Evolutionary conservation across 2,329 filamentous ascomycete species (phyloP), one percentile per base, ranked within the genome.

Genomic region (Colletotrichum liaoningense): DNA sequence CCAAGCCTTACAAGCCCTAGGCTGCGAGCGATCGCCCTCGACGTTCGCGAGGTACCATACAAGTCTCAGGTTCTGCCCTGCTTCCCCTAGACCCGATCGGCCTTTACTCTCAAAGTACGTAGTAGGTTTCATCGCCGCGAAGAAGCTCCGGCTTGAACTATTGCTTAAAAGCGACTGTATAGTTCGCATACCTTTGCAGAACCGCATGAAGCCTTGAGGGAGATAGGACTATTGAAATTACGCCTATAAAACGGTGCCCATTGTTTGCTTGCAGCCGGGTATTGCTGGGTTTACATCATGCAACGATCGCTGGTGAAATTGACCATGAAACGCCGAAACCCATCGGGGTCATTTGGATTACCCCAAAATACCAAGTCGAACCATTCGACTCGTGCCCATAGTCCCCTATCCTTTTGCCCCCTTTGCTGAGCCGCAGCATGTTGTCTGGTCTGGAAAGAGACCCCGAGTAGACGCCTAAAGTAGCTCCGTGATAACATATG

Each of bases 241-340:
- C 42, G 42, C 42, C 42, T 49, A 49, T 22, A 49, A 9, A 49
- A 49, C 42, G 42, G 19, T 49, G 42, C 42, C n/a, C 19, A 54
- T 14, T 59, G 52, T 59, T n/a, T 12, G 42, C 26, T 42, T 2
- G 59, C 28, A 28, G 59, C 66, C 46, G 64, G 70, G 70, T 73
- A 65, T 69, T 70, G 54, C 22, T 35, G 14, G 58, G 64, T 14
- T 14, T 38, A 49, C 19, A 22, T 38, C 57, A 56, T 60, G 59
- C 55, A 30, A 4, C 42, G 42, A 49, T 49, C 42, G 42, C 42
- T 49, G 42, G 6, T 19, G 16, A 7, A 49, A 9, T 49, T n/a
- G 4, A 35, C 42, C 58, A n/a, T 35, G 26, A 63, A 73, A 73
- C 66, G 70, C 70, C 70, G 54, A n/a, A 54, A 33, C 46, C 42